Conservation (phyloP, 139 green algal genomes). For the Ettlia oleoabundans region DNA sequence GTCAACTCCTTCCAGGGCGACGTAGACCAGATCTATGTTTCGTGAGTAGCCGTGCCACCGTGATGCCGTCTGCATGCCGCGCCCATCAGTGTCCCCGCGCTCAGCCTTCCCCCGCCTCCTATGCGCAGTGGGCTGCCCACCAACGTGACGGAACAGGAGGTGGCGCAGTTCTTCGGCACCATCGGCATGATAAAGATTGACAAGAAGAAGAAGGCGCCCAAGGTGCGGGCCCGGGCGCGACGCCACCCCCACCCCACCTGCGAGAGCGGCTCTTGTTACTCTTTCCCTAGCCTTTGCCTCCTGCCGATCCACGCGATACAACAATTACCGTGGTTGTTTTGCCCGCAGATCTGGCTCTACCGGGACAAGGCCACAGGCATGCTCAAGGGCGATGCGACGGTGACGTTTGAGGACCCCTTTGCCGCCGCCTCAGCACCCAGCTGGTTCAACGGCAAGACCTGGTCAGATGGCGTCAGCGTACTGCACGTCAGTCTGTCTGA, state of each 20-base stretch:
- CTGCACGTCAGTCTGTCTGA: conserved; percentile 36
- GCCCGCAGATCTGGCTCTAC: conserved; percentile 62
- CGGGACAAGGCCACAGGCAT: conserved; percentile 74
- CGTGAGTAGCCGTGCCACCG: background rate
- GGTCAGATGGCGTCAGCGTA: conserved; percentile 15
- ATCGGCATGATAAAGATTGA: conserved; percentile 81
- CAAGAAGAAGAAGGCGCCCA: conserved; percentile 72
- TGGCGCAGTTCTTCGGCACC: conserved; percentile 82
- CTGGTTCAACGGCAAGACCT: conserved; percentile 92
- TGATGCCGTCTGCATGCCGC: background rate
- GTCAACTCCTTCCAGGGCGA: conserved; percentile 37
- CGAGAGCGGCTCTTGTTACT: too few relatives aligned
- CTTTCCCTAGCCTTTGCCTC: conserved; percentile 34
- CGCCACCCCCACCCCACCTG: too few relatives aligned
- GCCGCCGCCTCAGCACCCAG: conserved; percentile 73
- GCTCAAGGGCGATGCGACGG: conserved; percentile 85
- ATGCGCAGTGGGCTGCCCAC: conserved; percentile 56
- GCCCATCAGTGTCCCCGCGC: background rate
- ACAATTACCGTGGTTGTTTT: too few relatives aligned
- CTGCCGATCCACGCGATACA: too few relatives aligned
- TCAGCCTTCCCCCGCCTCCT: background rate
- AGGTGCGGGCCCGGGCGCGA: conserved; percentile 61
- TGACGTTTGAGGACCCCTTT: conserved; percentile 86
- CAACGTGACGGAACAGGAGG: conserved; percentile 66
- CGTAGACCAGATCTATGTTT: conserved; percentile 75